Evolutionary conservation across 2,329 filamentous ascomycete species (phyloP).

Genomic region (Botryosphaeria dothidea): DNA sequence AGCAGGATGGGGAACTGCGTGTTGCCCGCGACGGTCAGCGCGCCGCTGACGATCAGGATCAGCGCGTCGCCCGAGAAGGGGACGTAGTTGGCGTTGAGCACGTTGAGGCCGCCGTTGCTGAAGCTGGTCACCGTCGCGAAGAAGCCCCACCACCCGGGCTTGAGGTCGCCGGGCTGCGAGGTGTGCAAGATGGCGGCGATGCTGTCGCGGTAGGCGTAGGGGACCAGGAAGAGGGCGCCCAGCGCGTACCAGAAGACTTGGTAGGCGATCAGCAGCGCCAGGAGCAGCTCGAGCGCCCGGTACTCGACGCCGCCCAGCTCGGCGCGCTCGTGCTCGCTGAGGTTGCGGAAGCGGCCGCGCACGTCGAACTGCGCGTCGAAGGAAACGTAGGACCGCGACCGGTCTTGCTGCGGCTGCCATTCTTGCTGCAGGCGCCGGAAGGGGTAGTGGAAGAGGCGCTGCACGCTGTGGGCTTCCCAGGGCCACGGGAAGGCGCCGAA

Average conservation of each 20-base stretch:
- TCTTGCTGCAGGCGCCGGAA: constrained; percentile 26
- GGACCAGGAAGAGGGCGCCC: constrained; percentile 22
- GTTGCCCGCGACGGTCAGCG: constrained; percentile 65
- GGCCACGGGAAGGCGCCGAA: constrained; percentile 33
- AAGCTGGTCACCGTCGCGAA: constrained; percentile 33
- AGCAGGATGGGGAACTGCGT: constrained; percentile 67
- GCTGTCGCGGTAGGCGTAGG: constrained; percentile 21
- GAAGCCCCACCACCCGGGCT: constrained; percentile 32
- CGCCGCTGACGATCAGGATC: constrained; percentile 50
- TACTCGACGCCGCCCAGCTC: constrained; percentile 47
- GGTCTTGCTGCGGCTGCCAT: constrained; percentile 28
- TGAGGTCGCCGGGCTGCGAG: constrained; percentile 27
- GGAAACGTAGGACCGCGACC: constrained; percentile 33
- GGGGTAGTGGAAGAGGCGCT: constrained; percentile 26
- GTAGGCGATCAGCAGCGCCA: constrained; percentile 26
- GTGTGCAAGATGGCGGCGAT: constrained; percentile 14
- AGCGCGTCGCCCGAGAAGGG: constrained; percentile 45
- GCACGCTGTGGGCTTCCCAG: constrained; percentile 31
- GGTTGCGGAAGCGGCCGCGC: constrained; percentile 32
- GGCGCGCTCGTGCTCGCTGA: constrained; percentile 45
- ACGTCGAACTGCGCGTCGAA: constrained; percentile 34
- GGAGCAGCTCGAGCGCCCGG: constrained; percentile 28
- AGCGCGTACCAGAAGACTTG: constrained; percentile 32
- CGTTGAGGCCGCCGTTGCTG: constrained; percentile 35
- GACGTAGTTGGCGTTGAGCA: constrained; percentile 32